These are phyloP conservation scores for Mycosphaerella arachidis DNA, from an alignment of 2,329 filamentous ascomycete genomes.

Conservation along the genomic window DNA sequence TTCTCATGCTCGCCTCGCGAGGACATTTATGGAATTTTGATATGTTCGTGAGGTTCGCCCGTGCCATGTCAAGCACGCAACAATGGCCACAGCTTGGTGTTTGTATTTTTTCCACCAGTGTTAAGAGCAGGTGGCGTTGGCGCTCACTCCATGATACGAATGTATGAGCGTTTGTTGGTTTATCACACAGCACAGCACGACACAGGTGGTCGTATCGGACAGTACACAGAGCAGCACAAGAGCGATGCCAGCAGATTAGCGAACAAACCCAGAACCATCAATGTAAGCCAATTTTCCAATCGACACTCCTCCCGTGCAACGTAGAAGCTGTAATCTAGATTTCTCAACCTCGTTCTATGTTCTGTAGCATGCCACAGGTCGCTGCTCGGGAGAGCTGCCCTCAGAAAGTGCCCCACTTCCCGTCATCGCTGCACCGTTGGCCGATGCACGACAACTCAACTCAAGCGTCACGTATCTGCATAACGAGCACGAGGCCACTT, in stretches of 20 bases:
- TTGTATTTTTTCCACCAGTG: constrained; percentile 1
- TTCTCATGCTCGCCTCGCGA: too few relatives aligned
- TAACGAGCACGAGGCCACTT: neutral
- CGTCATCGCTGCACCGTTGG: neutral
- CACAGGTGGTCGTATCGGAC: constrained; percentile 8
- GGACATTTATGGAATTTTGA: too few relatives aligned
- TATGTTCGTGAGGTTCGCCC: too few relatives aligned
- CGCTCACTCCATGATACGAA: constrained; percentile 1
- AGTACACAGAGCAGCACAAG: constrained; percentile 13
- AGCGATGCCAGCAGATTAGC: constrained; percentile 13
- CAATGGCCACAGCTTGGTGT: neutral
- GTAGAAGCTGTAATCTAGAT: too few relatives aligned
- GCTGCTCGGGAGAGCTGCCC: neutral
- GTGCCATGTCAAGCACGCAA: neutral
- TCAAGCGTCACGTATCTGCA: neutral
- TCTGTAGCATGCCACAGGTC: neutral
- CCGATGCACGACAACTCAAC: neutral
- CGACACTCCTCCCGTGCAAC: too few relatives aligned
- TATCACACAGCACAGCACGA: constrained; percentile 12
- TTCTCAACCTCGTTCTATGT: too few relatives aligned
- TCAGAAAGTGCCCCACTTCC: neutral
- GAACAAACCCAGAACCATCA: constrained; percentile 8
- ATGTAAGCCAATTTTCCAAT: too few relatives aligned
- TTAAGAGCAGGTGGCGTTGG: constrained; percentile 8
- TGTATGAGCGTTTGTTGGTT: neutral